Base-by-base conservation (phyloP, 305 asterid species). In the Plantago rigida region DNA sequence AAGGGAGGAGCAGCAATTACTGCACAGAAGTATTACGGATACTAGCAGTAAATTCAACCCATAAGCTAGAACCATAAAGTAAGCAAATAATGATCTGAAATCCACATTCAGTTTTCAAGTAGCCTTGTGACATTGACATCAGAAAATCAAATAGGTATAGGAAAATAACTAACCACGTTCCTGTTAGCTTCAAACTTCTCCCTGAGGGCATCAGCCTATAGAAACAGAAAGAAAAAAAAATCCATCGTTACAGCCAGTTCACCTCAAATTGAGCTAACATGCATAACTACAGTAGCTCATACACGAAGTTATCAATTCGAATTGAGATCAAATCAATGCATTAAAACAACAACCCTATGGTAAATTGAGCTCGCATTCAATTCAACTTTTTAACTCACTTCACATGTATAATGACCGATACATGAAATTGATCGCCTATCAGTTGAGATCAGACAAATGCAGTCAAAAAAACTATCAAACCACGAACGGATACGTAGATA, bases 201-300 rank as follows among this genome's bases (percentile, higher is more conserved):
- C 51, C 84, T 78, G 14, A 83, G 76, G 47, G 72, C 73, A 71
- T 83, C 89, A 48, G 84, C 89, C 84, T 78, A 64, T 8, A 8
- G 44, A 51, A 63, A 56, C 13, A 19, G 50, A 53, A 2, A 47
- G 9, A 48, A 15, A 56, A 47, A 11, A 48, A 15, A 56, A 19
- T 22, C 14, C 2, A 56, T 4, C 22, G 19, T 39, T 13, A 29
- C 15, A 0, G 51, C 49, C 51, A 63, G 39, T 51, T 51, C 13
- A 51, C 8, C 2, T 34, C 2, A 55, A 46, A 44, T 15, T 14
- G 10, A 34, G 47, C 39, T 42, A 42, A 31, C 12, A 17, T 6
- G 9, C 45, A 10, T 19, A 26, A 7, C 11, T 24, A 0, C 5
- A 8, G 41, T 3, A 51, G 13, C 13, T 9, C 10, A 15, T 22